Percentiles rank a stretch among this genome's conserved stretches.
These are phyloP conservation scores for Mycena vitilis DNA, from an alignment of 768 basidiomycete species.

Conservation along the genomic window DNA sequence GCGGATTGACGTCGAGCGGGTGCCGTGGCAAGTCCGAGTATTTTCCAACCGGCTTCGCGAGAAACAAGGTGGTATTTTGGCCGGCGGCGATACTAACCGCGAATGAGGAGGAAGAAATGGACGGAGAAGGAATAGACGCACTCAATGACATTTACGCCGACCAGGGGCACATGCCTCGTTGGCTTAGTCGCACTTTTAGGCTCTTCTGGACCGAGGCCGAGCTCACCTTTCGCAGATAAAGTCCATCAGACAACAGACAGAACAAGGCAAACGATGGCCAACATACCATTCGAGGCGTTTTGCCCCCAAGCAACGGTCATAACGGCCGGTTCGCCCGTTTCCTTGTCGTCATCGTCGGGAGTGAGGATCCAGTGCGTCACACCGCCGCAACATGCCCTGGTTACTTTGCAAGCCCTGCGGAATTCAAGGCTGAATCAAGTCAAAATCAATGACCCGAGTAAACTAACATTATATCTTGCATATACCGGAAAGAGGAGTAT, in stretches of 20 bases:
- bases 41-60: constrained; percentile 80
- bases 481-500: constrained; percentile 86
- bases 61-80: constrained; percentile 87
- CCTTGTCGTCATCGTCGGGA: constrained; percentile 69
- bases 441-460: background rate
- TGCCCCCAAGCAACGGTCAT: constrained; percentile 92
- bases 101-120: constrained; percentile 6
- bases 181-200: constrained; percentile 92
- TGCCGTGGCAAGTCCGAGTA: constrained; percentile 84
- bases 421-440: constrained; percentile 22
- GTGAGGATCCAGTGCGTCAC: constrained; percentile 89
- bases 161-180: constrained; percentile 73
- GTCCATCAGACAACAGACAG: background rate
- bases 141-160: constrained; percentile 85
- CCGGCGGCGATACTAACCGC: constrained; percentile 78
- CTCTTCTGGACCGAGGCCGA: constrained; percentile 83
- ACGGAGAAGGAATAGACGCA: constrained; percentile 47
- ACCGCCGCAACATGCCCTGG: constrained; percentile 79
- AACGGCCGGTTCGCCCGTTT: constrained; percentile 47
- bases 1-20: constrained; percentile 77
- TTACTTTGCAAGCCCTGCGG: constrained; percentile 82
- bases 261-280: background rate
- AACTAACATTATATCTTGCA: constrained; percentile 86
- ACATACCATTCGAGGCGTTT: constrained; percentile 83
- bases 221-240: constrained; percentile 63